Conservation (phyloP, 208 protist genomes). For the Leishmania guyanensis region DNA sequence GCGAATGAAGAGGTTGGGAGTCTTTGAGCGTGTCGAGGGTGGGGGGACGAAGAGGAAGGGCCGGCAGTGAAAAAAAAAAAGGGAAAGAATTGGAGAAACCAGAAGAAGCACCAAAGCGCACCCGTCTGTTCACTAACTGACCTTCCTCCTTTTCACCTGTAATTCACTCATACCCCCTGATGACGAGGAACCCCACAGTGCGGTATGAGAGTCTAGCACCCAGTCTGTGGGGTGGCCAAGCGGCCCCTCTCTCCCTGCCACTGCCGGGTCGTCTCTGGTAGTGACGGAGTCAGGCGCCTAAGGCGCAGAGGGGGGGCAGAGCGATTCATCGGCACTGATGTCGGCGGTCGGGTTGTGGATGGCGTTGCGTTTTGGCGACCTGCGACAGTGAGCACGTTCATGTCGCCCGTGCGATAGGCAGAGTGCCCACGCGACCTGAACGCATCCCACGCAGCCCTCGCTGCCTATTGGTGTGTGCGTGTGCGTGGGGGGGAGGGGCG, state of each 20-base stretch:
- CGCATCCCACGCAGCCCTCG: not conserved
- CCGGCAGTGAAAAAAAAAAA: not conserved
- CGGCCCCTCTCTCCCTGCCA: not conserved
- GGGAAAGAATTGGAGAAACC: not conserved
- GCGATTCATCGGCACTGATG: not conserved
- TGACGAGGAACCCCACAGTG: not conserved
- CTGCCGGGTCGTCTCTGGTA: not conserved
- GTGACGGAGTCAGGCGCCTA: not conserved
- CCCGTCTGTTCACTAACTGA: not conserved
- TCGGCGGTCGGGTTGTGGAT: not conserved
- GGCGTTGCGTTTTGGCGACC: not conserved
- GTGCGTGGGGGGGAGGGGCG: not conserved
- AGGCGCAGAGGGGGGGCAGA: not conserved
- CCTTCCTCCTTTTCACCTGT: not conserved
- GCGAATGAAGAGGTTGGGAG: not conserved
- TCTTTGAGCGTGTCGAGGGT: not conserved
- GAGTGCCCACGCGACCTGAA: not conserved
- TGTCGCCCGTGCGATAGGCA: not conserved
- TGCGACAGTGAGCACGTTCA: not conserved
- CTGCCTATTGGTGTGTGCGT: not conserved
- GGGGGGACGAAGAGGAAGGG: not conserved
- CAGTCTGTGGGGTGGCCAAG: not conserved
- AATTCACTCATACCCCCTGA: not conserved
- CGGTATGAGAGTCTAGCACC: not conserved
- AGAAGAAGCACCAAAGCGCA: not conserved